A percentile compares a stretch with the other conserved stretches of the same genome.
phyloP scores from a whole-genome alignment of 352 stramenopile species.

The Phytophthora hibernalis region DNA sequence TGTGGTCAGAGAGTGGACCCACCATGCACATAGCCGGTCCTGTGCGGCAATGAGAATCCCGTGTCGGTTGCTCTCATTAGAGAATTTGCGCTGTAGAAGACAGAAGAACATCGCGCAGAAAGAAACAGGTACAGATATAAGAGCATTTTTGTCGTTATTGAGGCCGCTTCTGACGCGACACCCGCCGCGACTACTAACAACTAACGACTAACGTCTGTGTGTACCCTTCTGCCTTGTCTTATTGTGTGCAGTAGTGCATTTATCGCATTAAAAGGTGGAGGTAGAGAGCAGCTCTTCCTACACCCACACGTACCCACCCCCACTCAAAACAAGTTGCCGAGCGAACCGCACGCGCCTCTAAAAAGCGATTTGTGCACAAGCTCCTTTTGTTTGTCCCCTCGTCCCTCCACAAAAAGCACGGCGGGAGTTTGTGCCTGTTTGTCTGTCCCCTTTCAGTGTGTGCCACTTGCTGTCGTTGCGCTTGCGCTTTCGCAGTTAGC shows the following conservation, averaged over 20 bases:
- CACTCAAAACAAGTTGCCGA: conserved; percentile 47
- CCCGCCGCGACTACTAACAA: conserved; percentile 17
- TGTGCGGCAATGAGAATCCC: conserved; percentile 18
- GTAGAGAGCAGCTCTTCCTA: conserved; percentile 22
- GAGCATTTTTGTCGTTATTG: not conserved
- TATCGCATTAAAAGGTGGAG: conserved; percentile 23
- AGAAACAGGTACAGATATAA: conserved; percentile 31
- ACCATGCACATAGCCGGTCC: conserved; percentile 13
- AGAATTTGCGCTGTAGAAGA: conserved; percentile 45
- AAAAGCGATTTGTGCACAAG: conserved; percentile 41
- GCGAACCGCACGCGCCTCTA: conserved; percentile 29
- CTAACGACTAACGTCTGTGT: conserved; percentile 26
- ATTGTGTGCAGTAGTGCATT: conserved; percentile 34
- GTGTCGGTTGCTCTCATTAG: conserved; percentile 34
- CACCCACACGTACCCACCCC: conserved; percentile 6
- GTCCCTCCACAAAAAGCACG: conserved; percentile 23
- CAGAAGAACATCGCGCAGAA: conserved; percentile 12
- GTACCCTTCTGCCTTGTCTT: conserved; percentile 4
- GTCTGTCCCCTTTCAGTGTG: conserved; percentile 31
- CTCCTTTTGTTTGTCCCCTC: conserved; percentile 40
- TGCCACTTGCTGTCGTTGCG: conserved; percentile 38
- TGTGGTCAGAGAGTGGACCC: conserved; percentile 24
- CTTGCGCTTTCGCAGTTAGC: conserved; percentile 38
- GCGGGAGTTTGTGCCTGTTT: conserved; percentile 20
- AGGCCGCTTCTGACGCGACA: not conserved